These are phyloP conservation scores for Dryadomyces sulphureus DNA, from an alignment of 2,329 filamentous ascomycete genomes.

Conservation along the genomic window DNA sequence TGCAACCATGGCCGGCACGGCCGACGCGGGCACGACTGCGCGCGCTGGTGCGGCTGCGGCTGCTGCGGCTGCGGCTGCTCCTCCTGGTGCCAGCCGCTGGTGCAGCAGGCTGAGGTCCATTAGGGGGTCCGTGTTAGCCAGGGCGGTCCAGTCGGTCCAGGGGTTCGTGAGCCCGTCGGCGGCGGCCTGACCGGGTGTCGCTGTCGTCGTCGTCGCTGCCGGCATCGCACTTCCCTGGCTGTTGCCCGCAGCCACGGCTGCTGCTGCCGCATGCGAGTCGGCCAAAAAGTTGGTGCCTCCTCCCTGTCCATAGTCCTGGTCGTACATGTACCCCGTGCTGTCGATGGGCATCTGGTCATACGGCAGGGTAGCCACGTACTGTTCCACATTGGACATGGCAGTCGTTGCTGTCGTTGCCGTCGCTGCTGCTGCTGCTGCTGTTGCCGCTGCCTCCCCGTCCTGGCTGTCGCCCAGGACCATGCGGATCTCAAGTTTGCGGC, in stretches of 20 bases:
- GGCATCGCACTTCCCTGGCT: background rate
- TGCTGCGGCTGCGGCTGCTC: too few species aligned
- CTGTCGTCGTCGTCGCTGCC: background rate
- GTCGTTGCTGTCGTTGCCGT: background rate
- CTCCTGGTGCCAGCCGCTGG: constrained; percentile 6
- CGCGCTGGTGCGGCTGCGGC: too few species aligned
- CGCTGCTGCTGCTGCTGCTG: background rate
- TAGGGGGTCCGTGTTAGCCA: constrained; percentile 27
- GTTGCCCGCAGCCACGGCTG: background rate
- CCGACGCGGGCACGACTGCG: too few species aligned
- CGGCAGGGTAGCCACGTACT: background rate
- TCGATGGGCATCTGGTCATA: constrained; percentile 1
- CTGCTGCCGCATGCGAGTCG: background rate
- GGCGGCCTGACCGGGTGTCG: background rate
- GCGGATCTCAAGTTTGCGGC: constrained; percentile 6
- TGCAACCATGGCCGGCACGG: too few species aligned
- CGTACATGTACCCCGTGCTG: constrained; percentile 8
- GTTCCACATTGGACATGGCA: background rate
- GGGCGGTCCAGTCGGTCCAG: constrained; percentile 39
- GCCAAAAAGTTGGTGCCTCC: constrained; percentile 14
- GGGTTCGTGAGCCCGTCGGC: constrained; percentile 20
- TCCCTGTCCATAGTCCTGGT: constrained; percentile 6
- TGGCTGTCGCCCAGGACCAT: background rate
- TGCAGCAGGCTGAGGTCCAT: constrained; percentile 27
- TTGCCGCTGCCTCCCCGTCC: too few species aligned